These are phyloP conservation scores for Neopestalotiopsis rosae DNA, from an alignment of 2,329 filamentous ascomycete species.

Conservation along the genomic window DNA sequence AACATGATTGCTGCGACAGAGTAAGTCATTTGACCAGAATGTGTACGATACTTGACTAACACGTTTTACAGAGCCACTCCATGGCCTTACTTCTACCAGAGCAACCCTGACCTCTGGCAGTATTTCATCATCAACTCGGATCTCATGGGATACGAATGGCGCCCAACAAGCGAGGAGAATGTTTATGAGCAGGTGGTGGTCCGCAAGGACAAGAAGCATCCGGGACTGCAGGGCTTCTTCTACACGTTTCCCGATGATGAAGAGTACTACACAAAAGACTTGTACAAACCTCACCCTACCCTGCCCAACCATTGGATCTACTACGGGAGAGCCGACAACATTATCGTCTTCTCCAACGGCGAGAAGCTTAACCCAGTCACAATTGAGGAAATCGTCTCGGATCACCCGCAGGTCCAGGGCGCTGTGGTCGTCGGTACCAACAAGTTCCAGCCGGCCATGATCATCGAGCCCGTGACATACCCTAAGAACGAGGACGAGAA, in stretches of 20 bases:
- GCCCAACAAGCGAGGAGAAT: conserved; percentile 28
- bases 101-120: conserved; percentile 43
- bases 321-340: conserved; percentile 46
- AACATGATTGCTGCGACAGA: conserved; percentile 50
- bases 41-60: conserved; percentile 21
- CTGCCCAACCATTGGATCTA: conserved; percentile 43
- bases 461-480: conserved; percentile 48
- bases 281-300: conserved; percentile 47
- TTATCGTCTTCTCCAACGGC: conserved; percentile 56
- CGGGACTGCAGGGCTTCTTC: conserved; percentile 40
- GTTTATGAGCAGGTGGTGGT: conserved; percentile 37
- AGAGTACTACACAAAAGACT: conserved; percentile 50
- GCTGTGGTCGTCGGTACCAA: conserved; percentile 52
- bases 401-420: conserved; percentile 45
- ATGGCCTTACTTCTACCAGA: conserved; percentile 40
- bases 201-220: conserved; percentile 25
- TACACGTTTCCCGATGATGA: conserved; percentile 44
- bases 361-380: conserved; percentile 56
- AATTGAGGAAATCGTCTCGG: conserved; percentile 45
- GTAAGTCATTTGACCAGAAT: conserved; percentile 31
- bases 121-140: conserved; percentile 49
- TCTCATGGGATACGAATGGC: conserved; percentile 47
- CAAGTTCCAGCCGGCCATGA: conserved; percentile 51
- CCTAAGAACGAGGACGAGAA: conserved; percentile 35
- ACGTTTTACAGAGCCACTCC: conserved; percentile 36